Evolutionary conservation across 768 basidiomycete genomes (phyloP), one percentile per base, ranked within the genome.

Genomic region (Leucocoprinus leucothites): DNA sequence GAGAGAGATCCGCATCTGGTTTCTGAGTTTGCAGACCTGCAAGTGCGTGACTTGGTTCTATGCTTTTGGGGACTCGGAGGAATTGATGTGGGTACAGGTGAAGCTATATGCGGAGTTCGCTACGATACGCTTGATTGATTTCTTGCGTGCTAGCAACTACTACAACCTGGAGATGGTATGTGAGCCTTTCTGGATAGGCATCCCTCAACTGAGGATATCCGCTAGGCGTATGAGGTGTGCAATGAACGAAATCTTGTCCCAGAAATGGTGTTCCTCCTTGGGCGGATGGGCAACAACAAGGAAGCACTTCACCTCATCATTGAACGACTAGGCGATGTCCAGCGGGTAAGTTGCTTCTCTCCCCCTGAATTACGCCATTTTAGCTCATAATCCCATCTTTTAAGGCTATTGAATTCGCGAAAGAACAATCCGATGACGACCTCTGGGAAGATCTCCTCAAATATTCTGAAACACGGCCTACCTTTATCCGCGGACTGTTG

Each of bases 201-300:
- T 3, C 16, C 11, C 4, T 13, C 16, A n/a, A 38, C 21, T 59
- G 48, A 54, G 24, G 7, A 18, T 13, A 2, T 25, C 21, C 6
- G 54, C 5, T 57, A 94, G 89, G 95, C 95, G 14, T 98, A 94
- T 66, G 75, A 79, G 46, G 84, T 93, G 21, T 98, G 94, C 67
- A 84, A 86, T 63, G 83, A 85, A 49, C 83, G 86, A 19, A 94
- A 95, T 65, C 77, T 94, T 25, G 94, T 99, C 0, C 85, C 85
- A 0, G 97, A 98, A 72, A 96, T 97, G 93, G 96, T 99, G 16
- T 99, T 96, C 73, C 78, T 98, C 0, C 83, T 98, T 1, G 97
- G 96, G 0, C 83, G 92, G 25, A 98, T 98, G 95, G 97, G 97
- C 8, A 92, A 98, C 70, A 97, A 97, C 70, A 96, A 94, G 76